phyloP scores from a whole-genome alignment of 495 filamentous ascomycete genomes.

The Aspergillus heteromorphus region DNA sequence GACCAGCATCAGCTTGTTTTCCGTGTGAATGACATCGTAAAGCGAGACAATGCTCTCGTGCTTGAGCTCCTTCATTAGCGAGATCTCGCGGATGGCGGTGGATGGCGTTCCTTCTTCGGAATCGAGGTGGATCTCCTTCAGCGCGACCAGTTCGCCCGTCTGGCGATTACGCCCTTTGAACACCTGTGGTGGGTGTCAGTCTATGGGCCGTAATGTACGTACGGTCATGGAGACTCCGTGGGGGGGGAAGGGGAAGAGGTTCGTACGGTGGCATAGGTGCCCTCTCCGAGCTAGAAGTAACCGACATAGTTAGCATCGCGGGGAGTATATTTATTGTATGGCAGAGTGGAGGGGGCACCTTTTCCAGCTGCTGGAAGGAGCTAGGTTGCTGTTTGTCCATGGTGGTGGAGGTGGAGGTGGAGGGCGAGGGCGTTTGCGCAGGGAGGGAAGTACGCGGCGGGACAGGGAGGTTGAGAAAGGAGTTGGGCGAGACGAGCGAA shows the following conservation, averaged over 20 bases:
- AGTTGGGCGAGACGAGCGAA: constrained; percentile 34
- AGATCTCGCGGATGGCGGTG: constrained; percentile 98
- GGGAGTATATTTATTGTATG: too few relatives aligned
- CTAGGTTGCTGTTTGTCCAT: constrained; percentile 92
- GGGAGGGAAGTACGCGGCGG: constrained; percentile 5
- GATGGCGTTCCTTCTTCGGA: constrained; percentile 97
- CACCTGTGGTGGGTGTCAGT: constrained; percentile 52
- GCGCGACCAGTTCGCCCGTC: constrained; percentile 89
- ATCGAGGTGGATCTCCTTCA: constrained; percentile 99
- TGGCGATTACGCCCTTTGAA: constrained; percentile 98
- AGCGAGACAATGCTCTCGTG: constrained; percentile 97
- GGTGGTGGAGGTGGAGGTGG: constrained; percentile 13
- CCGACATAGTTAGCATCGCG: neutral
- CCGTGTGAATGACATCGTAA: constrained; percentile 98
- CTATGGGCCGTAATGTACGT: neutral
- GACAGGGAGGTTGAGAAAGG: constrained; percentile 29
- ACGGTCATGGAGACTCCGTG: neutral
- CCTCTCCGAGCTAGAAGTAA: constrained; percentile 72
- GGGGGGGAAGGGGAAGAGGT: neutral
- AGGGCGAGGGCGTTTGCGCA: neutral
- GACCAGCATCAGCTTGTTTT: constrained; percentile 99
- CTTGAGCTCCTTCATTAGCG: constrained; percentile 97
- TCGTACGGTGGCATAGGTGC: constrained; percentile 94
- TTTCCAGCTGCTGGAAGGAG: constrained; percentile 98
- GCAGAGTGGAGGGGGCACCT: constrained; percentile 41